Evolutionary conservation across 805 yeast species (phyloP).

Genomic region (Myxozyma udenii): DNA sequence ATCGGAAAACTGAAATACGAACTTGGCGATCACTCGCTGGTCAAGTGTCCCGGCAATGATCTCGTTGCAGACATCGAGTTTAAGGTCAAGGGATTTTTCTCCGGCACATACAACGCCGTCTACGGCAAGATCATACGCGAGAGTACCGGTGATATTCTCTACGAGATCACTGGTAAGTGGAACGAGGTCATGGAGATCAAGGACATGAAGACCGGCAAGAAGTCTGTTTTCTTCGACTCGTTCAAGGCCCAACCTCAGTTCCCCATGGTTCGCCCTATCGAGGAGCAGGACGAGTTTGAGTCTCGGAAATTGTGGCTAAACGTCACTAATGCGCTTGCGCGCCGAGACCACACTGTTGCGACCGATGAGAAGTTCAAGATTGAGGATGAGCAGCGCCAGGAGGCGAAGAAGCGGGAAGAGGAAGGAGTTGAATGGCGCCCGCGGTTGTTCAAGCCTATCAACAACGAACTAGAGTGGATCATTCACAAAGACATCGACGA

Average conservation of each 20-base stretch:
- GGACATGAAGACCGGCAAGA: constrained; percentile 48
- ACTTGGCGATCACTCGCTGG: constrained; percentile 85
- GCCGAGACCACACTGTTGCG: constrained; percentile 75
- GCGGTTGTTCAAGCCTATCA: constrained; percentile 58
- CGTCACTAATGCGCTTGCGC: constrained; percentile 76
- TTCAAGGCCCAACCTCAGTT: constrained; percentile 48
- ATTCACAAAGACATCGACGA: constrained; percentile 62
- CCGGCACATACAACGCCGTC: constrained; percentile 88
- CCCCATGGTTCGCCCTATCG: constrained; percentile 74
- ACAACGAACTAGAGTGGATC: constrained; percentile 53
- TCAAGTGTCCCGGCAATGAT: constrained; percentile 59
- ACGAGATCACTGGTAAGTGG: constrained; percentile 86
- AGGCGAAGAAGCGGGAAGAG: constrained; percentile 69
- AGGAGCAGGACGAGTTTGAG: constrained; percentile 77
- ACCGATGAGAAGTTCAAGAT: constrained; percentile 84
- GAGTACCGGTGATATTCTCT: constrained; percentile 53
- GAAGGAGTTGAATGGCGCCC: constrained; percentile 81
- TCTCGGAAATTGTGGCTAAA: constrained; percentile 79
- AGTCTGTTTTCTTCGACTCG: constrained; percentile 59
- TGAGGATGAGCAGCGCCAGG: constrained; percentile 78
- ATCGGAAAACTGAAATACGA: constrained; percentile 89
- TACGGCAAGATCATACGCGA: constrained; percentile 64
- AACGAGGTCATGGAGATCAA: constrained; percentile 75
- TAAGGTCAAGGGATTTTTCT: constrained; percentile 89
- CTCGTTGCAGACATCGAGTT: constrained; percentile 81